Percentiles rank a stretch among this genome's conserved stretches.
These are phyloP conservation scores for Azolla pinnata DNA, from an alignment of 75 land plant genomes.

Conservation along the genomic window DNA sequence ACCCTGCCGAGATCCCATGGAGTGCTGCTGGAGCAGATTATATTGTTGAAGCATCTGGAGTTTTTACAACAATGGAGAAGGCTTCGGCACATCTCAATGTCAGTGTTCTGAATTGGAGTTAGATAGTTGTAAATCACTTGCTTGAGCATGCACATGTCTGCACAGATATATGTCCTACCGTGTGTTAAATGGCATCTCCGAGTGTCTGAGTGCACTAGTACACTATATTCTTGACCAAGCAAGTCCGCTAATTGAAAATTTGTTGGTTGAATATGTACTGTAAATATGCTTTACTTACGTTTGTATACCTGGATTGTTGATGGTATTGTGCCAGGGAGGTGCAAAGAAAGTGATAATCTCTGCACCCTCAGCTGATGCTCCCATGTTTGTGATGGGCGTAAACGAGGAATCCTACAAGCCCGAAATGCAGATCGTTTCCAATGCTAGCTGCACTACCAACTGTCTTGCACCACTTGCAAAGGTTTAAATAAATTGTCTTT, in stretches of 20 bases:
- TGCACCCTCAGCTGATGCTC: slow-evolving; percentile 97
- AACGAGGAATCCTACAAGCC: slow-evolving; percentile 67
- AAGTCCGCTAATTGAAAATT: neutral
- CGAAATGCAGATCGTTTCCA: slow-evolving; percentile 80
- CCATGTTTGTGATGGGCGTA: slow-evolving; percentile 96
- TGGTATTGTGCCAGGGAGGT: slow-evolving; percentile 53
- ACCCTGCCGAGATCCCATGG: slow-evolving; percentile 95
- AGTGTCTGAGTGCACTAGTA: neutral
- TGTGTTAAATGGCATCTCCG: no score
- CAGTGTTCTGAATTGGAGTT: neutral
- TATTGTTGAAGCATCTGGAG: slow-evolving; percentile 94
- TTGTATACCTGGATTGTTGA: neutral
- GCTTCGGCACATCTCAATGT: slow-evolving; percentile 80
- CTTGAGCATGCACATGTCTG: no score
- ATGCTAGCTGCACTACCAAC: slow-evolving; percentile 97
- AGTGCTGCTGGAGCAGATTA: slow-evolving; percentile 69
- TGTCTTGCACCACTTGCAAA: slow-evolving; percentile 98
- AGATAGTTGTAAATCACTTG: no score
- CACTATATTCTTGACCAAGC: neutral
- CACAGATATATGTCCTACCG: no score
- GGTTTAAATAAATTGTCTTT: slow-evolving; percentile 23
- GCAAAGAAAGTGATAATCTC: slow-evolving; percentile 96
- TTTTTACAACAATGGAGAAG: slow-evolving; percentile 70
- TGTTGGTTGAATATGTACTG: neutral
- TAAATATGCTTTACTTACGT: neutral